These are phyloP conservation scores for Neurospora cerealis DNA, from an alignment of 495 filamentous ascomycete genomes.

Conservation along the genomic window DNA sequence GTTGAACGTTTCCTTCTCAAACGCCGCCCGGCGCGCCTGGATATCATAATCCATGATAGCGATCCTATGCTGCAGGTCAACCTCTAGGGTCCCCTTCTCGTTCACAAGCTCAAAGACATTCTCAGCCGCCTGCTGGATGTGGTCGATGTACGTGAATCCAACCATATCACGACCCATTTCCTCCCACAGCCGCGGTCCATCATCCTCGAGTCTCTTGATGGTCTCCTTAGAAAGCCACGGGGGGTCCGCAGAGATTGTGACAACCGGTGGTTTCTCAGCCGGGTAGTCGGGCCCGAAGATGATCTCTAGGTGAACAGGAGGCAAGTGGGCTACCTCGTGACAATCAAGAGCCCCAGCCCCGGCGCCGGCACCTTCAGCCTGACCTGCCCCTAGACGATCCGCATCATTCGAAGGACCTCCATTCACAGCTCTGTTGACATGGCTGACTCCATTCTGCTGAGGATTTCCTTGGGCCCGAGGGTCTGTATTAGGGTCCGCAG, in stretches of 20 bases:
- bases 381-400: neutral
- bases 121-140: slow-evolving; percentile 71
- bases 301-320: slow-evolving; percentile 60
- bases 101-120: slow-evolving; percentile 62
- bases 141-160: slow-evolving; percentile 79
- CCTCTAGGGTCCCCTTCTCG: slow-evolving; percentile 37
- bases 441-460: neutral
- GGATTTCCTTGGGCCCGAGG: neutral
- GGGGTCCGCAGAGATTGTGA: slow-evolving; percentile 54
- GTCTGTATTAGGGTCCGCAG: slow-evolving; percentile 28
- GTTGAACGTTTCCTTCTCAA: slow-evolving; percentile 77
- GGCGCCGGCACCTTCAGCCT: neutral
- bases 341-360: slow-evolving; percentile 33
- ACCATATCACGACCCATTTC: slow-evolving; percentile 69
- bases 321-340: slow-evolving; percentile 63
- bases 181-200: slow-evolving; percentile 64
- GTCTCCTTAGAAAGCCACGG: slow-evolving; percentile 58
- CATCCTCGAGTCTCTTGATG: slow-evolving; percentile 47
- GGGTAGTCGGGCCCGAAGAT: slow-evolving; percentile 71
- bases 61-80: slow-evolving; percentile 54
- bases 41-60: slow-evolving; percentile 71
- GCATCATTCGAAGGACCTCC: neutral
- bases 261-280: slow-evolving; percentile 48
- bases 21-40: slow-evolving; percentile 58
- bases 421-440: slow-evolving; percentile 2